Conservation (phyloP, 495 filamentous ascomycete genomes). For the Xylaria castorea region DNA sequence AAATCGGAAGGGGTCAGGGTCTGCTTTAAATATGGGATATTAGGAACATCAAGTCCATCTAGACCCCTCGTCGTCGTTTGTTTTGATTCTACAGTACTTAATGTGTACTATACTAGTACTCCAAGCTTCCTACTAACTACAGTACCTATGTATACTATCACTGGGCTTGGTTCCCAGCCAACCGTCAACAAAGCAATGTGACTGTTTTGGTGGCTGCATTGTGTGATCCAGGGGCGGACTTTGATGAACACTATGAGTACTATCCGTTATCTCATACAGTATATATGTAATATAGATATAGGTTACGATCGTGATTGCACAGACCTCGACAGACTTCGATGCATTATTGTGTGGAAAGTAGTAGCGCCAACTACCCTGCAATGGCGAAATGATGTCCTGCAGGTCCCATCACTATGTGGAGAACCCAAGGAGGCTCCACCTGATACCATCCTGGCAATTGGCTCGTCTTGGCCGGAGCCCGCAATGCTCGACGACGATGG, state of each 20-base stretch:
- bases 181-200: background rate
- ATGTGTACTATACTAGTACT: too few species aligned
- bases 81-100: background rate
- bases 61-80: constrained; percentile 5
- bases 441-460: background rate
- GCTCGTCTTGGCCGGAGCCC: background rate
- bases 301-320: too few species aligned
- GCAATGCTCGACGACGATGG: background rate
- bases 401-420: constrained; percentile 10
- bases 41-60: background rate
- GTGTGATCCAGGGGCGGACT: background rate
- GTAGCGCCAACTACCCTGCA: background rate
- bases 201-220: constrained; percentile 9
- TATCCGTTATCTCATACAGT: too few species aligned
- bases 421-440: background rate
- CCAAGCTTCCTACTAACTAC: too few species aligned
- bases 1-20: background rate
- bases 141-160: background rate
- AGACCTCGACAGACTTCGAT: too few species aligned
- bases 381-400: constrained; percentile 27
- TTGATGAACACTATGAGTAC: background rate
- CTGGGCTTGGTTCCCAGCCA: constrained; percentile 5
- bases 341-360: constrained; percentile 6
- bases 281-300: too few species aligned
- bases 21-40: constrained; percentile 24